These are phyloP conservation scores for Abortiporus biennis DNA, from an alignment of 1,284 basidiomycete genomes.

Conservation along the genomic window DNA sequence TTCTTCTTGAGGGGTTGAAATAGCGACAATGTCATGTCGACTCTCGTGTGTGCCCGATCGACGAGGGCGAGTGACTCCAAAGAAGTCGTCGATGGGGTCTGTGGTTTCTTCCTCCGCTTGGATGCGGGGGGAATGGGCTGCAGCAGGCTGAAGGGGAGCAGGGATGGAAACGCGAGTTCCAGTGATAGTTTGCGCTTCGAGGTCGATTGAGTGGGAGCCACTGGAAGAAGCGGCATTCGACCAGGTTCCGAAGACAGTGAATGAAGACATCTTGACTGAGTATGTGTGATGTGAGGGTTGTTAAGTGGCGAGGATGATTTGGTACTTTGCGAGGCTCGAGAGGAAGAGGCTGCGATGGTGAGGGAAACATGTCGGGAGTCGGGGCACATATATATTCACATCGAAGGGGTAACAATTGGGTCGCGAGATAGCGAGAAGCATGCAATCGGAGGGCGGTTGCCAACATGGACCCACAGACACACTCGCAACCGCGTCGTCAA, in stretches of 20 bases:
- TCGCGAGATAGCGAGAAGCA: neutral
- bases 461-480: slow-evolving; percentile 1
- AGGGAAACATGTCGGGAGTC: neutral
- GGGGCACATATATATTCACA: neutral
- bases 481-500: too few relatives aligned
- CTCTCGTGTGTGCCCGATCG: slow-evolving; percentile 23
- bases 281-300: too few relatives aligned
- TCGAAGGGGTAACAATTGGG: neutral
- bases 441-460: neutral
- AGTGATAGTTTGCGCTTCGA: slow-evolving; percentile 4
- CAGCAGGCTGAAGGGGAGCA: neutral
- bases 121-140: slow-evolving; percentile 8
- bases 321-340: neutral
- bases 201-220: neutral
- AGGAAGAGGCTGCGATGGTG: slow-evolving; percentile 1
- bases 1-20: slow-evolving; percentile 7
- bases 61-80: slow-evolving; percentile 17
- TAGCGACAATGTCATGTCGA: slow-evolving; percentile 19
- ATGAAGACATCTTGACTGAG: neutral
- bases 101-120: slow-evolving; percentile 13
- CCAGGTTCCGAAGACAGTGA: slow-evolving; percentile 5
- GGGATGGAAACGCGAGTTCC: slow-evolving; percentile 4
- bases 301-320: slow-evolving; percentile 1
- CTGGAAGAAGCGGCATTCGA: neutral
- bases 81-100: slow-evolving; percentile 25